Conservation (phyloP, 768 basidiomycete species). For the Termitomyces eurrhizus region DNA sequence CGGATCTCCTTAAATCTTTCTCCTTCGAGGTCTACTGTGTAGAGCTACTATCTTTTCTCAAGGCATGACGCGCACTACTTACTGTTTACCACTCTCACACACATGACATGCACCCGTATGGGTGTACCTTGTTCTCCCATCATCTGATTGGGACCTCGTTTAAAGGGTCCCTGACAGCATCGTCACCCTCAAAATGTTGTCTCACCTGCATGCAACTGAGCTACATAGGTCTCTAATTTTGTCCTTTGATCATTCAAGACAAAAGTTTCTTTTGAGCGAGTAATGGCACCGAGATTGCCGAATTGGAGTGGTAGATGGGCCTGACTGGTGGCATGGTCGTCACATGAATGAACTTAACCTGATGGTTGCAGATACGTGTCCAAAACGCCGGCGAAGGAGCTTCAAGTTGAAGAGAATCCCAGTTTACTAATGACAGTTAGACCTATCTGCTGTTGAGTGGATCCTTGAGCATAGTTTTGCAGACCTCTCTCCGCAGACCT, state of each 20-base stretch:
- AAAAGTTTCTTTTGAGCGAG: background rate
- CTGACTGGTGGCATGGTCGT: background rate
- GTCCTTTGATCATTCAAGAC: background rate
- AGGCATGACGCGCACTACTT: background rate
- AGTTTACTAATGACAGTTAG: background rate
- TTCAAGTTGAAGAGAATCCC: background rate
- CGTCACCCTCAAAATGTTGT: background rate
- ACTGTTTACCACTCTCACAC: constrained; percentile 8
- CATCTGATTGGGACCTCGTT: constrained; percentile 8
- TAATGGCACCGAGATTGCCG: background rate
- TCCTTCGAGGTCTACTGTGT: constrained; percentile 9
- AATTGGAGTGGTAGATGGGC: background rate
- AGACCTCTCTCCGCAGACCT: background rate
- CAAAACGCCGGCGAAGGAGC: background rate
- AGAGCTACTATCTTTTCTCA: background rate
- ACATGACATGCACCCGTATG: constrained; percentile 9
- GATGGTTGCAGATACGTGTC: background rate
- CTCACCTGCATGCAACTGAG: background rate
- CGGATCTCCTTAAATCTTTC: constrained; percentile 10
- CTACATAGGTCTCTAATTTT: background rate
- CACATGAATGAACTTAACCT: constrained; percentile 8
- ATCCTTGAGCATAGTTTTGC: too few relatives aligned
- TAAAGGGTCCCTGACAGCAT: background rate
- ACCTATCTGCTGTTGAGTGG: background rate
- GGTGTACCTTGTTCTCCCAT: background rate